Percentiles rank a stretch among this genome's conserved stretches.
These are phyloP conservation scores for Penicillium freii DNA, from an alignment of 2,329 filamentous ascomycete genomes.

Conservation along the genomic window DNA sequence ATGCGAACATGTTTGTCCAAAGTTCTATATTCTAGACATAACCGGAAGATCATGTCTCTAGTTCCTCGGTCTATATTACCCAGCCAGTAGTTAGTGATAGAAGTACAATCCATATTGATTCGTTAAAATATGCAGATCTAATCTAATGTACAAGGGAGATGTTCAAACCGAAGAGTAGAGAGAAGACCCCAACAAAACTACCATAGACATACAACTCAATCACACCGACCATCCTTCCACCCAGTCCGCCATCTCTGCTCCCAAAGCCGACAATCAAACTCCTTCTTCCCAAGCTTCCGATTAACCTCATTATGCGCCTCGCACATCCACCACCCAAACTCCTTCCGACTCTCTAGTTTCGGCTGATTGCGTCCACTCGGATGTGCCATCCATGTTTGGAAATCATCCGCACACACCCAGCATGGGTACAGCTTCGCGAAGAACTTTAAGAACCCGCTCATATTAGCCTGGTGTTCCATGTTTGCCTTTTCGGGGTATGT, in stretches of 20 bases:
- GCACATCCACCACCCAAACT: slow-evolving; percentile 52
- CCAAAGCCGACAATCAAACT: slow-evolving; percentile 88
- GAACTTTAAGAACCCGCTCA: slow-evolving; percentile 71
- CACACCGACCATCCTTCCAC: slow-evolving; percentile 68
- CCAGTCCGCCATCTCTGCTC: slow-evolving; percentile 93
- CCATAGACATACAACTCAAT: slow-evolving; percentile 39
- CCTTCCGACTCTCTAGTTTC: slow-evolving; percentile 50
- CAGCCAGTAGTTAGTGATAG: not conserved
- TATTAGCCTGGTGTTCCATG: slow-evolving; percentile 68
- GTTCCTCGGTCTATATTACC: not conserved
- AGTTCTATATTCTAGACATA: not conserved
- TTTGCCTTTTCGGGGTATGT: slow-evolving; percentile 74
- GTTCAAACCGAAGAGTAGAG: slow-evolving; percentile 12
- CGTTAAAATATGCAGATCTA: slow-evolving; percentile 8
- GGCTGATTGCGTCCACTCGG: slow-evolving; percentile 61
- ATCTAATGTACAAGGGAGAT: slow-evolving; percentile 17
- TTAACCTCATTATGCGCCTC: slow-evolving; percentile 53
- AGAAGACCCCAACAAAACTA: not conserved
- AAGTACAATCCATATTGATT: slow-evolving; percentile 5
- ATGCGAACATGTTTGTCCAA: slow-evolving; percentile 21
- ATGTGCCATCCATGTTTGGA: slow-evolving; percentile 73
- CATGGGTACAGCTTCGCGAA: slow-evolving; percentile 92
- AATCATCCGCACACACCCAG: slow-evolving; percentile 92
- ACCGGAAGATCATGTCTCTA: not conserved
- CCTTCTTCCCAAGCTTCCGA: slow-evolving; percentile 79